Base-by-base conservation (phyloP, 78 protist species). In the Cavenderia fasciculata region DNA sequence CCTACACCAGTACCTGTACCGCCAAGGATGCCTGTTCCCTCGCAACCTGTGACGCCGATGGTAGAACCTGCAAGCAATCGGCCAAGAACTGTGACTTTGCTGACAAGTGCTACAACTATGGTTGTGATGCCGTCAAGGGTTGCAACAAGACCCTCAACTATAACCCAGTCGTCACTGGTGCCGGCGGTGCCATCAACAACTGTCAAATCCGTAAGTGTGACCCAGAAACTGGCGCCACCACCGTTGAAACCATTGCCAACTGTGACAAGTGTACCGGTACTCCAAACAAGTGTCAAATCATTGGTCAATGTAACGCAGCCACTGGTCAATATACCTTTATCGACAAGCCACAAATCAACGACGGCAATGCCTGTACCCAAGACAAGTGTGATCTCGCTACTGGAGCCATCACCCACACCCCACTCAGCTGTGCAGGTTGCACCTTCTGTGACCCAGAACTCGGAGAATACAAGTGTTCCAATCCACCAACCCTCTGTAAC, bases 161-260 rank as follows among this genome's bases (percentile, higher is more conserved):
- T n/a, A n/a, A 2, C 43, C 51, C 72, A 3, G 3, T 21, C 19
- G 72, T 38, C 47, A 18, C 19, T 5, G 62, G 88, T 51, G 19
- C 36, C 47, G 47, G 65, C 40, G 25, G 43, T 23, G 34, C 65
- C 16, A n/a, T 49, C 2, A 71, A 59, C 14, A 16, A 23, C n/a
- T 77, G 87, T 25, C 68, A 38, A 25, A 46, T 18, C 44, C 31
- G 33, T 29, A 46, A 54, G 3, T 79, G 88, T 54, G 88, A 79
- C 41, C 23, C 34, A 4, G 7, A 40, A 7, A 34, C 54, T 2
- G 72, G 72, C 7, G 47, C 72, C 25, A 40, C 33, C 47, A 6
- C 72, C 3, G 2, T 16, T 12, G 47, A 63, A 7, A 63, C 72
- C 47, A 63, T 38, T 21, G 51, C 52, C 19, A 23, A 72, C 10